Evolutionary conservation across 257 asterid species (phyloP).

Genomic region (Phtheirospermum japonicum): DNA sequence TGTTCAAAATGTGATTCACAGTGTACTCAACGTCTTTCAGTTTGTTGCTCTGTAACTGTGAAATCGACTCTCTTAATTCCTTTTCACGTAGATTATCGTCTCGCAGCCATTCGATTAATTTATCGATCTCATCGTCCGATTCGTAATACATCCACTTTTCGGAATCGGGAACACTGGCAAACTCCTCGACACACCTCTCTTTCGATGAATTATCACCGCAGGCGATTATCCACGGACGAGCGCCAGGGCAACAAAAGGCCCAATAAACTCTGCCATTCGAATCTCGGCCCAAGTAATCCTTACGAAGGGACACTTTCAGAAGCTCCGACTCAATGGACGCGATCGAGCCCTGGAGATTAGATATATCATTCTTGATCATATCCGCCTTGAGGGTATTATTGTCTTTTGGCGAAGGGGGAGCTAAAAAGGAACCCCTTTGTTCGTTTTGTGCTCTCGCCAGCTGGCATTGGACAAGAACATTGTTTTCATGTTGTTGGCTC

Average conservation of each 20-base stretch:
- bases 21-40: slow-evolving; percentile 37
- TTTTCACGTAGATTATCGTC: slow-evolving; percentile 65
- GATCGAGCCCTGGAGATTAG: slow-evolving; percentile 54
- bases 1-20: slow-evolving; percentile 39
- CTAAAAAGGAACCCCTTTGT: neutral
- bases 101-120: slow-evolving; percentile 72
- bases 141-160: slow-evolving; percentile 69
- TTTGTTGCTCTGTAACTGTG: slow-evolving; percentile 50
- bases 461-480: slow-evolving; percentile 29
- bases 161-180: slow-evolving; percentile 45
- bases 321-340: slow-evolving; percentile 61
- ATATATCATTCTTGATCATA: slow-evolving; percentile 47
- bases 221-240: slow-evolving; percentile 64
- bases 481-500: slow-evolving; percentile 32
- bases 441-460: no score
- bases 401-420: slow-evolving; percentile 34
- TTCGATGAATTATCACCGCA: slow-evolving; percentile 46
- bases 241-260: slow-evolving; percentile 51
- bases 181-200: slow-evolving; percentile 42
- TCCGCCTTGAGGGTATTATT: slow-evolving; percentile 37
- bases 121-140: slow-evolving; percentile 57
- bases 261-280: slow-evolving; percentile 81
- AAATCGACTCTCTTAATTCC: slow-evolving; percentile 74
- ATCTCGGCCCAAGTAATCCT: slow-evolving; percentile 86
- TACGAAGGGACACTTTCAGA: slow-evolving; percentile 55